Conservation (phyloP, 164 flowering plant species). For the Liriodendron chinense region DNA sequence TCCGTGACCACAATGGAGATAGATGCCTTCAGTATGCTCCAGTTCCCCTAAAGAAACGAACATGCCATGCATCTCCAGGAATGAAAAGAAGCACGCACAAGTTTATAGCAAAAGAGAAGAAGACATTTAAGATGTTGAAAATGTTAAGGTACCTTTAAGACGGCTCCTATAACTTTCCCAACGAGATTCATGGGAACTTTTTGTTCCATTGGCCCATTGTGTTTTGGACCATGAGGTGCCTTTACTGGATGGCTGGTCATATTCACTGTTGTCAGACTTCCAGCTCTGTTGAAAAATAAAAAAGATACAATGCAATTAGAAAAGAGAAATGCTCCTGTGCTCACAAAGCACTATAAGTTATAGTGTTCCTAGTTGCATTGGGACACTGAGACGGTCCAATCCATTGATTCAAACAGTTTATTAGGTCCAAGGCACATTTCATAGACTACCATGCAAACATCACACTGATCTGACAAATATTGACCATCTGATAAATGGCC, state of each 20-base stretch:
- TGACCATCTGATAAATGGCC: no score
- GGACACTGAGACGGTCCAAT: no score
- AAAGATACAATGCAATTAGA: background rate
- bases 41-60: background rate
- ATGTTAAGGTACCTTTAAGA: slow-evolving; percentile 38
- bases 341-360: no score
- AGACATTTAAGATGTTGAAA: background rate
- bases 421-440: no score
- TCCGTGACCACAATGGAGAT: background rate
- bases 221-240: slow-evolving; percentile 58
- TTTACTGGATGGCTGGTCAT: slow-evolving; percentile 41
- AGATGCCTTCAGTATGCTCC: background rate
- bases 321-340: no score
- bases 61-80: slow-evolving; percentile 1
- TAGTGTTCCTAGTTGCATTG: no score
- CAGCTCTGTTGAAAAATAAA: slow-evolving; percentile 36
- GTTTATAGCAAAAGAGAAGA: background rate
- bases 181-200: slow-evolving; percentile 31
- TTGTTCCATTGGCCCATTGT: slow-evolving; percentile 32
- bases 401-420: no score
- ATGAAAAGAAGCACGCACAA: background rate
- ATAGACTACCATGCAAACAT: no score
- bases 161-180: slow-evolving; percentile 23
- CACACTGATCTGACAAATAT: no score
- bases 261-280: slow-evolving; percentile 36